Evolutionary conservation across 140 eudicot genomes (phyloP), one percentile per base, ranked within the genome.

Genomic region (Stevia rebaudiana): DNA sequence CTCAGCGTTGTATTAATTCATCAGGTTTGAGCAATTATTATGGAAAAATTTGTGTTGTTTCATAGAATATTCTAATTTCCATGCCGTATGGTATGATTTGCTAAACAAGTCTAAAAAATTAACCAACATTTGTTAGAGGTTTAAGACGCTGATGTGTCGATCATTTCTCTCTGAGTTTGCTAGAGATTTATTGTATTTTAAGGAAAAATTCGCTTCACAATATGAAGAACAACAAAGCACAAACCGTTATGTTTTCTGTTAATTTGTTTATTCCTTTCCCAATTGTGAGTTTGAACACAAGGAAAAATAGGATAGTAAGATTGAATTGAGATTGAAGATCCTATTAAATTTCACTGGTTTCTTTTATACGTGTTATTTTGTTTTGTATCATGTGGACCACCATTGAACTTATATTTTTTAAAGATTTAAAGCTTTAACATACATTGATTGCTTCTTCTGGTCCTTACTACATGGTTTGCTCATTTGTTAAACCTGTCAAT

Each of bases 11-110:
- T 37, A 60, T 37, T 3, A 19, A 60, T 39, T 28, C 40, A 63
- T 63, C 68, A 63, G 68, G 68, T 63, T 63, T 42, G 68, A 63
- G 15, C 24, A 42, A 42, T 43, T 42, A 23, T 1, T 43, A n/a
- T 43, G 5, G 3, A 11, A 42, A 22, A 36, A 42, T 63, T 46
- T 10, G 4, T 62, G n/a, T 61, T 25, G 39, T 41, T 60, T 61
- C 64, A 17, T 33, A 10, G 4, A 55, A 55, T 25, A 8, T 55
- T 8, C 13, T 23, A n/a, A 13, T 43, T 42, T 37, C 16, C 13
- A 8, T 36, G 48, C 48, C 46, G 18, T 17, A 8, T 36, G 65
- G 21, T 36, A 59, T 42, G 54, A 23, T 42, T 8, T 62, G 39
- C 24, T 42, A 23, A 1, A 40, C 21, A 23, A 62, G 35, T 15